These are phyloP conservation scores for Sophora flavescens DNA, from an alignment of 306 rosid genomes.

Conservation along the genomic window DNA sequence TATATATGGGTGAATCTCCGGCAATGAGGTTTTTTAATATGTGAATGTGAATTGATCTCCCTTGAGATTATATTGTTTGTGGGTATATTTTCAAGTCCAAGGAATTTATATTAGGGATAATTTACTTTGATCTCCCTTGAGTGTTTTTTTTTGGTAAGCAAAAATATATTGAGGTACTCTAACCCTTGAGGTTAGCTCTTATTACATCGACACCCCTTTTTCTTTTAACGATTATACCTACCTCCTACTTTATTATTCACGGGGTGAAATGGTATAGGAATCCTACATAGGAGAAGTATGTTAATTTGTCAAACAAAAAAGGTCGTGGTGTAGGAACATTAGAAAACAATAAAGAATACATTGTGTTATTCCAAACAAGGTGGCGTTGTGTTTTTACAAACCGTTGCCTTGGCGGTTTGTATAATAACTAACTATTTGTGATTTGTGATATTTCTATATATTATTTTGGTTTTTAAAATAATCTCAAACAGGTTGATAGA, in stretches of 20 bases:
- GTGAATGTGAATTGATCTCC: conserved; percentile 21
- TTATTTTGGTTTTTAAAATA: neutral
- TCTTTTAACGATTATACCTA: no score
- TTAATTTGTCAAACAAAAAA: no score
- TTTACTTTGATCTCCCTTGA: neutral
- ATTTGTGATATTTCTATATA: neutral
- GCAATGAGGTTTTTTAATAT: conserved; percentile 9
- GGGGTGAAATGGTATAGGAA: no score
- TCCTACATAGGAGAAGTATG: no score
- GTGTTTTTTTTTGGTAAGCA: no score
- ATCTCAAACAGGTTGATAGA: neutral
- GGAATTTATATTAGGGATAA: neutral
- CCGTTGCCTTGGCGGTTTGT: neutral
- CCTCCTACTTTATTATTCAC: no score
- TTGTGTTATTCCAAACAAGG: neutral
- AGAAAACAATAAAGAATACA: no score
- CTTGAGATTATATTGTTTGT: neutral
- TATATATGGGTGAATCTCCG: conserved; percentile 9
- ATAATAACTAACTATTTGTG: neutral
- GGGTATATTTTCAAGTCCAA: neutral
- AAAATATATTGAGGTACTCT: no score
- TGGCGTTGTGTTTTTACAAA: no score
- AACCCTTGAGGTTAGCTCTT: neutral
- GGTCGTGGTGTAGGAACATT: no score
- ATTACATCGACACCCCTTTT: neutral